Evolutionary conservation across 2,329 filamentous ascomycete species (phyloP).

Genomic region (Hirsutella rhossiliensis): DNA sequence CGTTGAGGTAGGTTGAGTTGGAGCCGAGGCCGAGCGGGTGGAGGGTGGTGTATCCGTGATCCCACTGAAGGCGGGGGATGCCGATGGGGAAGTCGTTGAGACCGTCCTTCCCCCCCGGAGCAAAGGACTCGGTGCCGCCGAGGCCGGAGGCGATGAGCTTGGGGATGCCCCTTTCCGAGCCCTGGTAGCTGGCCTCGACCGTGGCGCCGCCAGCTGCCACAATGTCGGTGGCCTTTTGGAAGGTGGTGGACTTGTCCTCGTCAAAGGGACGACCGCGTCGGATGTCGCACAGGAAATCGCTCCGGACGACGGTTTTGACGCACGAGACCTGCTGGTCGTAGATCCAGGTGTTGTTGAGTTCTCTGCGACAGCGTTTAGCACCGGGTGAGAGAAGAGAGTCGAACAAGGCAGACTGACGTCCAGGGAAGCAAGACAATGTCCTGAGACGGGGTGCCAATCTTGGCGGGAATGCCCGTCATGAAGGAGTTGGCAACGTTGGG

Average conservation of each 20-base stretch:
- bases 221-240: slow-evolving; percentile 5
- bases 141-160: slow-evolving; percentile 10
- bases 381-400: too few relatives aligned
- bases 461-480: slow-evolving; percentile 14
- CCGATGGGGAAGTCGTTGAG: slow-evolving; percentile 13
- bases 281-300: background rate
- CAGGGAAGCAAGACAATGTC: slow-evolving; percentile 17
- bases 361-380: slow-evolving; percentile 10
- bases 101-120: background rate
- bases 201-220: slow-evolving; percentile 9
- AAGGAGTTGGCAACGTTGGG: slow-evolving; percentile 11
- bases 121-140: slow-evolving; percentile 5
- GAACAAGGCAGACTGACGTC: slow-evolving; percentile 17
- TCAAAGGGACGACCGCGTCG: background rate
- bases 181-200: slow-evolving; percentile 5
- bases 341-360: slow-evolving; percentile 22
- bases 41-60: slow-evolving; percentile 12
- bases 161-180: slow-evolving; percentile 9
- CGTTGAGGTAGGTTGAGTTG: slow-evolving; percentile 18
- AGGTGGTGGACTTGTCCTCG: slow-evolving; percentile 2
- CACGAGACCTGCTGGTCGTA: slow-evolving; percentile 17
- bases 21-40: slow-evolving; percentile 16
- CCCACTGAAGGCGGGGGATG: slow-evolving; percentile 14
- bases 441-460: slow-evolving; percentile 15
- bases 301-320: slow-evolving; percentile 1